phyloP scores from a whole-genome alignment of 164 flowering plant genomes.

The Stephania japonica region DNA sequence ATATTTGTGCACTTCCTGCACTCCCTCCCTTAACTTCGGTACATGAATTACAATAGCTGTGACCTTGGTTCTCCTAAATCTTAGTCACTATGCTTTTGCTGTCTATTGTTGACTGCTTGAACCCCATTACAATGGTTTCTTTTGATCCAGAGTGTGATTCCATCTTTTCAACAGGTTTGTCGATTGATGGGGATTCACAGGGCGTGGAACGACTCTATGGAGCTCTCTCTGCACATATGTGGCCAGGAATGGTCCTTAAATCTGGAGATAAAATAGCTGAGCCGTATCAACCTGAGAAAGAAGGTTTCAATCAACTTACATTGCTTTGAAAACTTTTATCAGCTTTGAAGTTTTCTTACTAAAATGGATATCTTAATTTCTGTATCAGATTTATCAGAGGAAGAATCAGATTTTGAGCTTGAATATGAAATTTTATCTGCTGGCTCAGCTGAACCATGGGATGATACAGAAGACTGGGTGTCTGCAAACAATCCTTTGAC shows the following conservation, averaged over 20 bases:
- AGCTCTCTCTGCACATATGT: conserved; percentile 93
- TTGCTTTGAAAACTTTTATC: not conserved
- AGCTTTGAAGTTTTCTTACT: conserved; percentile 2
- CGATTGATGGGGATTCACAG: conserved; percentile 87
- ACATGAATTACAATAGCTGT: not conserved
- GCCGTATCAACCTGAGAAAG: conserved; percentile 45
- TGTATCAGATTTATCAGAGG: conserved; percentile 64
- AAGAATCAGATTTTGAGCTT: conserved; percentile 70
- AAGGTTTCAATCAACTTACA: conserved; percentile 29
- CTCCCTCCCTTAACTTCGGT: no score
- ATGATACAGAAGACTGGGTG: conserved; percentile 56
- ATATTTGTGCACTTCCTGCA: no score
- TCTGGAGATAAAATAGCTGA: conserved; percentile 50
- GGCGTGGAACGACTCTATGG: conserved; percentile 78
- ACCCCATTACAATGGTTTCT: not conserved
- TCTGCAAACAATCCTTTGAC: conserved; percentile 33
- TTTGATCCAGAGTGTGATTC: conserved; percentile 1
- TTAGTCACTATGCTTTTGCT: not conserved
- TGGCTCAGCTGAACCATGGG: conserved; percentile 87
- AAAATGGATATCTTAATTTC: not conserved
- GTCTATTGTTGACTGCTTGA: no score
- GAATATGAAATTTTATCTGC: conserved; percentile 76
- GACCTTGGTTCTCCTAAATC: not conserved
- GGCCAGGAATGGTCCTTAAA: conserved; percentile 96
- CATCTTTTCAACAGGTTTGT: conserved; percentile 52